phyloP scores from a whole-genome alignment of 164 flowering plant species.

The Stephania japonica region DNA sequence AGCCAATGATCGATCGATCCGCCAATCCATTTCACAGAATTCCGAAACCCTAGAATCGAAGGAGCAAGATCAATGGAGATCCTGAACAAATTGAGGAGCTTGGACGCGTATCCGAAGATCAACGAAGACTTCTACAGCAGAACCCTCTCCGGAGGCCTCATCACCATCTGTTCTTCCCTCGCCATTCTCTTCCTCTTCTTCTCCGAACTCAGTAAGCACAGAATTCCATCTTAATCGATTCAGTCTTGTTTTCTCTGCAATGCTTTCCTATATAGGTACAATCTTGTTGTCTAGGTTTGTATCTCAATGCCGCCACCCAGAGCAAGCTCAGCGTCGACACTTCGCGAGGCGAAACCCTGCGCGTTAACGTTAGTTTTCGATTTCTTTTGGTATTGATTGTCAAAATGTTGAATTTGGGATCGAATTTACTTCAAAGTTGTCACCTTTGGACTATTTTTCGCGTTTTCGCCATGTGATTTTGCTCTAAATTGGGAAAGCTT shows the following conservation, averaged over 20 bases:
- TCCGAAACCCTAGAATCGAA: not conserved
- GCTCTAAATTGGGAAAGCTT: not conserved
- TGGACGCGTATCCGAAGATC: constrained; percentile 74
- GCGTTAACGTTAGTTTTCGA: constrained; percentile 23
- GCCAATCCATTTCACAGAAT: no score
- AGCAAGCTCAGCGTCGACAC: constrained; percentile 27
- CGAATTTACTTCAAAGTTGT: not conserved
- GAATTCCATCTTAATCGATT: constrained; percentile 13
- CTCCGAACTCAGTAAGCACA: constrained; percentile 55
- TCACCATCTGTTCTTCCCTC: constrained; percentile 54
- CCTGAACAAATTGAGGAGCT: constrained; percentile 38
- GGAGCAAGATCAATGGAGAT: constrained; percentile 22
- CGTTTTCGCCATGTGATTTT: not conserved
- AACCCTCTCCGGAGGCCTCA: constrained; percentile 67
- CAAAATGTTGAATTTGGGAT: no score
- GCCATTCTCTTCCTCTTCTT: constrained; percentile 59
- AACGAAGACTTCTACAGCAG: constrained; percentile 75
- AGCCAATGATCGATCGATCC: no score
- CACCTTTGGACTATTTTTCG: not conserved
- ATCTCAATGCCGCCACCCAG: constrained; percentile 28
- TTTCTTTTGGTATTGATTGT: no score
- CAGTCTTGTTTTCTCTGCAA: constrained; percentile 56
- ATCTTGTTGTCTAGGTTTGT: constrained; percentile 18
- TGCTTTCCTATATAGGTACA: no score
- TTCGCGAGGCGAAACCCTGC: constrained; percentile 31